These are phyloP conservation scores for Neofusicoccum sp. DNA, from an alignment of 2,329 filamentous ascomycete species.

Conservation along the genomic window DNA sequence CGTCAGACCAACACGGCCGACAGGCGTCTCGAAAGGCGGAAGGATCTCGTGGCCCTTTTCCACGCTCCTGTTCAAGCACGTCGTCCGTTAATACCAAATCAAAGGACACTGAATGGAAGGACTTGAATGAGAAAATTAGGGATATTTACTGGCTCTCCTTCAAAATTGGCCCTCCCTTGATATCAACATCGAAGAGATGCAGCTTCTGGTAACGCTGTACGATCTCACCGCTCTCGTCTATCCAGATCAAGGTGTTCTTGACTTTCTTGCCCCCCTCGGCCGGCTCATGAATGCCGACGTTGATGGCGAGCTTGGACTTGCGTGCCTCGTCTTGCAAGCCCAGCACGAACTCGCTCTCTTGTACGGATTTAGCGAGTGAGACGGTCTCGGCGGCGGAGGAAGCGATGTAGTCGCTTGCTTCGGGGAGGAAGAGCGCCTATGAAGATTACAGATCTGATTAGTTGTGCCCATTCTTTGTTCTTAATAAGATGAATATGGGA, in stretches of 20 bases:
- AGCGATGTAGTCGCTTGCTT: slow-evolving; percentile 88
- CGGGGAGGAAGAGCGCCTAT: slow-evolving; percentile 83
- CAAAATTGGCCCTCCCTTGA: slow-evolving; percentile 59
- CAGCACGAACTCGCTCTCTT: slow-evolving; percentile 70
- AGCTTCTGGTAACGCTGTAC: slow-evolving; percentile 79
- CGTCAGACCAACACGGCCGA: slow-evolving; percentile 75
- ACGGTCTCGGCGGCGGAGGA: slow-evolving; percentile 68
- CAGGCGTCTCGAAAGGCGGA: slow-evolving; percentile 69
- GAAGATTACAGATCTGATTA: not conserved
- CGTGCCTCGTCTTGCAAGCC: slow-evolving; percentile 72
- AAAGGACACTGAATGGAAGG: not conserved
- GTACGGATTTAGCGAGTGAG: slow-evolving; percentile 68
- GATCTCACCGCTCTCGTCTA: slow-evolving; percentile 62
- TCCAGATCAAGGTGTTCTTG: slow-evolving; percentile 69
- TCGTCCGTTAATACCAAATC: not conserved
- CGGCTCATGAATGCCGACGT: slow-evolving; percentile 86
- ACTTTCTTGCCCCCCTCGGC: slow-evolving; percentile 55
- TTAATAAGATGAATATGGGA: not conserved
- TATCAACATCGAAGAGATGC: slow-evolving; percentile 80
- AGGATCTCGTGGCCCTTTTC: slow-evolving; percentile 67
- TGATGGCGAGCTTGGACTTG: slow-evolving; percentile 68
- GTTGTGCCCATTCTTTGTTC: not conserved
- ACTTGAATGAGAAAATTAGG: slow-evolving; percentile 27
- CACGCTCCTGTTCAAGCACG: slow-evolving; percentile 52
- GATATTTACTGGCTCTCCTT: slow-evolving; percentile 59